Percentiles rank a stretch among this genome's conserved stretches.
These are phyloP conservation scores for Daldinia grandis DNA, from an alignment of 495 filamentous ascomycete species.

Conservation along the genomic window DNA sequence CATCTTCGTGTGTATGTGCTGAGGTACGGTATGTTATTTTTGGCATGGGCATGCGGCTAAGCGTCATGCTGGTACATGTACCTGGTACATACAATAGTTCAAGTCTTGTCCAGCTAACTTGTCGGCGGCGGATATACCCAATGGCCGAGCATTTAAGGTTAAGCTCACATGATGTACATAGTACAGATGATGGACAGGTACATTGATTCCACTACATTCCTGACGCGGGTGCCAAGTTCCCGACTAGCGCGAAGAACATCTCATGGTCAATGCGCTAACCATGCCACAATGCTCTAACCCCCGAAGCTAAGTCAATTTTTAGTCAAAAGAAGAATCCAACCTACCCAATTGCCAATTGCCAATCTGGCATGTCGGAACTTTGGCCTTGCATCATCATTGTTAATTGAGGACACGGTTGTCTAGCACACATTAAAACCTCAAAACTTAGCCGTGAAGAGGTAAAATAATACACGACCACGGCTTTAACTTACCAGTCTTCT, in stretches of 20 bases:
- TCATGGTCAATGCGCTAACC: constrained; percentile 23
- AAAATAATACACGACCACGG: not conserved
- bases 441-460: not conserved
- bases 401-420: constrained; percentile 52
- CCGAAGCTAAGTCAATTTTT: constrained; percentile 25
- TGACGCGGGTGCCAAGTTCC: constrained; percentile 2
- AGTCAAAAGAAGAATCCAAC: constrained; percentile 17
- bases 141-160: constrained; percentile 24
- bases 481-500: not conserved
- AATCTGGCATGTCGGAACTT: constrained; percentile 44
- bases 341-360: not conserved
- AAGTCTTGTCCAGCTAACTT: not conserved
- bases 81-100: too few relatives aligned
- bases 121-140: constrained; percentile 24
- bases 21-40: constrained; percentile 8
- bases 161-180: constrained; percentile 6
- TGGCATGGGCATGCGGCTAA: constrained; percentile 34
- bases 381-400: constrained; percentile 46
- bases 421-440: constrained; percentile 36
- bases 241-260: constrained; percentile 7
- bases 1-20: not conserved
- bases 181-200: constrained; percentile 10
- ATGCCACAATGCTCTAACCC: constrained; percentile 20
- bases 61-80: constrained; percentile 17
- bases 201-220: not conserved